phyloP scores from a whole-genome alignment of 192 early-diverging fungal genomes.

The Chytriomyces sp. region DNA sequence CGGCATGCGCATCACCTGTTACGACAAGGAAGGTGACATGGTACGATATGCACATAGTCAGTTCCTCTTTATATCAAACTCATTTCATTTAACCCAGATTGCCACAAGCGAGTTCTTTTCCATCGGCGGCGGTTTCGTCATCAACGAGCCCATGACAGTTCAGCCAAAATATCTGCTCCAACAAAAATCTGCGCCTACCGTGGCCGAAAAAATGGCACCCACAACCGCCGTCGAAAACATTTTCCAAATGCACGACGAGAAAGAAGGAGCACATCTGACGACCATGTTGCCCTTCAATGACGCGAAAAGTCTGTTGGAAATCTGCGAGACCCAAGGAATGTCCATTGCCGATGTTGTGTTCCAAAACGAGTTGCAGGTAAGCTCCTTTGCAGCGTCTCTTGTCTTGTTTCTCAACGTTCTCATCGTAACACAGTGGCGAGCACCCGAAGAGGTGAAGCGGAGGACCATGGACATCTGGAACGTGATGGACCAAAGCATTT shows the following conservation, averaged over 20 bases:
- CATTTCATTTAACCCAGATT: conserved; percentile 31
- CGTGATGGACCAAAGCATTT: conserved; percentile 82
- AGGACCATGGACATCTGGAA: conserved; percentile 82
- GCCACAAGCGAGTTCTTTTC: conserved; percentile 95
- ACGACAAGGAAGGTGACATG: conserved; percentile 77
- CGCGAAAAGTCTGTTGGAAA: conserved; percentile 73
- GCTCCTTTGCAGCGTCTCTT: too few species aligned
- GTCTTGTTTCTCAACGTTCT: background rate
- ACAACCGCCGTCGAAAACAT: conserved; percentile 54
- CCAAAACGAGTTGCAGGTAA: conserved; percentile 75
- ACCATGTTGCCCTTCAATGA: conserved; percentile 85
- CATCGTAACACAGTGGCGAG: conserved; percentile 69
- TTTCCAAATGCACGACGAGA: conserved; percentile 49
- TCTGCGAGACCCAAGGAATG: conserved; percentile 81
- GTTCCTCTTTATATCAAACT: too few species aligned
- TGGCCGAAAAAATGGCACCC: background rate
- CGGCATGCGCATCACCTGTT: conserved; percentile 91
- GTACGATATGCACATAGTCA: conserved; percentile 8
- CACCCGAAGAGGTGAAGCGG: conserved; percentile 75
- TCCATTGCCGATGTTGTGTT: conserved; percentile 93
- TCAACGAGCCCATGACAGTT: conserved; percentile 84
- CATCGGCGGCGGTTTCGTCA: conserved; percentile 94
- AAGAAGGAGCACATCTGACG: conserved; percentile 36
- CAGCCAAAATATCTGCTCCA: background rate
- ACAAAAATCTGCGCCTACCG: background rate